Evolutionary conservation across 2,329 filamentous ascomycete species (phyloP).

Genomic region (Sporothrix globosa): DNA sequence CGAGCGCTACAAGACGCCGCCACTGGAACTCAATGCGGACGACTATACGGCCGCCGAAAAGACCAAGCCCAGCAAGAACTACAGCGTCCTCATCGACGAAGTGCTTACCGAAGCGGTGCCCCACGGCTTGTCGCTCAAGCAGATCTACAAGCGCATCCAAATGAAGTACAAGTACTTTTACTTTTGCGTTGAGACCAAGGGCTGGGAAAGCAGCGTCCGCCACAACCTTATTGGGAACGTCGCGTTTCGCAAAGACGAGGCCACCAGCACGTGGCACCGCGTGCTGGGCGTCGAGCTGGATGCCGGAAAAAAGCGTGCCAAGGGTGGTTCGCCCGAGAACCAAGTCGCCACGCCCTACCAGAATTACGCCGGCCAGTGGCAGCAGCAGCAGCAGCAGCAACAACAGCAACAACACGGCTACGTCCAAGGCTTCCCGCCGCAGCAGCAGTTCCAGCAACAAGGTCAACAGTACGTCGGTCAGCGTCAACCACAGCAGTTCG

Average conservation of each 20-base stretch:
- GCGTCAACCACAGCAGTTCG: conserved; percentile 8
- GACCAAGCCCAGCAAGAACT: conserved; percentile 65
- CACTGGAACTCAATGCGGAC: conserved; percentile 57
- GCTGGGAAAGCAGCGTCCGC: conserved; percentile 68
- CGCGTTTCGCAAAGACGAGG: conserved; percentile 62
- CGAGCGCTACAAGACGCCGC: conserved; percentile 66
- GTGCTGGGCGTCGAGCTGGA: conserved; percentile 62
- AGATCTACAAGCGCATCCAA: conserved; percentile 66
- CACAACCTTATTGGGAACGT: conserved; percentile 66
- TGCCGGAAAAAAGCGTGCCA: conserved; percentile 61
- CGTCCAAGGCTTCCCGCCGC: not conserved
- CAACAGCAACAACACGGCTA: not conserved
- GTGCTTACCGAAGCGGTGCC: conserved; percentile 58
- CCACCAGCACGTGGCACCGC: conserved; percentile 60
- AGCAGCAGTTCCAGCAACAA: not conserved
- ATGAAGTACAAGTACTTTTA: conserved; percentile 62
- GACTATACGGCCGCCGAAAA: conserved; percentile 63
- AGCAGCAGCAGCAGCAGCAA: conserved; percentile 18
- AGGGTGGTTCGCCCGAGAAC: conserved; percentile 58
- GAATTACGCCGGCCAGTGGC: conserved; percentile 20
- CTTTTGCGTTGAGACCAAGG: conserved; percentile 63
- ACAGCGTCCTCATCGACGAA: conserved; percentile 64
- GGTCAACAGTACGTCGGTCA: conserved; percentile 5
- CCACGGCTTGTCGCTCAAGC: conserved; percentile 61
- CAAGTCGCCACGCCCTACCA: conserved; percentile 41